These are phyloP conservation scores for Gremmenia infestans DNA, from an alignment of 2,329 filamentous ascomycete genomes.

Conservation along the genomic window DNA sequence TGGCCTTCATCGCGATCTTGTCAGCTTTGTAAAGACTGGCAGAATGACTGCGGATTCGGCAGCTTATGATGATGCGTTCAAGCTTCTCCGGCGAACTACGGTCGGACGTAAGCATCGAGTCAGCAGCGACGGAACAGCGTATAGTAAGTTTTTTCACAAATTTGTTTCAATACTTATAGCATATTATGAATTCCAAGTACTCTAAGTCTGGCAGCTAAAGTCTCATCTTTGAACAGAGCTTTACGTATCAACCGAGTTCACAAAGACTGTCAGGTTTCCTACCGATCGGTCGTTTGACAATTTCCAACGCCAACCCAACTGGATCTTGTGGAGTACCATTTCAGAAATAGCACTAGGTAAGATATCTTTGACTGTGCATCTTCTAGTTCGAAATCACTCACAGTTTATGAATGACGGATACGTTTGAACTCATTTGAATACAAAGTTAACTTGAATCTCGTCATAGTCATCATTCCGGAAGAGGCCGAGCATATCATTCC, in stretches of 20 bases:
- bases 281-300: constrained; percentile 35
- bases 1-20: constrained; percentile 43
- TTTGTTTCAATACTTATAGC: neutral
- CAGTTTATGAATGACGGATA: no score
- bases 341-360: constrained; percentile 37
- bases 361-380: neutral
- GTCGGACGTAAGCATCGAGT: constrained; percentile 35
- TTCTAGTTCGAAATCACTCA: no score
- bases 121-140: constrained; percentile 15
- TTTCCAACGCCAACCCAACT: constrained; percentile 49
- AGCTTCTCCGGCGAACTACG: constrained; percentile 35
- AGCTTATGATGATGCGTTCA: constrained; percentile 39
- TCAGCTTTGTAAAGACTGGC: constrained; percentile 42
- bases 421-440: no score
- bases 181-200: neutral
- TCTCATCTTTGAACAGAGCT: constrained; percentile 19
- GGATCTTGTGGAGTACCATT: constrained; percentile 52
- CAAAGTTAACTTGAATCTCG: no score
- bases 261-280: constrained; percentile 37
- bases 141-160: constrained; percentile 2
- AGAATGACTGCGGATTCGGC: constrained; percentile 34
- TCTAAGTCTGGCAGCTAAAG: neutral
- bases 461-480: constrained; percentile 55
- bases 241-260: constrained; percentile 44
- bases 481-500: constrained; percentile 54